Evolutionary conservation across 768 basidiomycete species (phyloP).

Genomic region (Tylopilus sp.): DNA sequence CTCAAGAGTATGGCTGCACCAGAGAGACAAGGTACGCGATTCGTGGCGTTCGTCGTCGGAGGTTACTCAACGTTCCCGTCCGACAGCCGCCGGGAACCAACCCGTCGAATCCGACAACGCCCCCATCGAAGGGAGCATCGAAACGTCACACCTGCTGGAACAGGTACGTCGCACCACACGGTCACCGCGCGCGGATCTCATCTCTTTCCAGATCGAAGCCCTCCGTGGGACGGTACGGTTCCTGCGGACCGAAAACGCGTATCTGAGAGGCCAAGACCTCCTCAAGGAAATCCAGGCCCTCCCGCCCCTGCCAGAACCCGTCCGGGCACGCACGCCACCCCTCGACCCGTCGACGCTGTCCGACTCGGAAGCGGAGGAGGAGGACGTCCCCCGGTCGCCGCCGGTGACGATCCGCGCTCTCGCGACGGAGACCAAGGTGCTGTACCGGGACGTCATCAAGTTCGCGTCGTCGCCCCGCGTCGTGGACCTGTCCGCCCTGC

Average conservation of each 20-base stretch:
- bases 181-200: conserved; percentile 1
- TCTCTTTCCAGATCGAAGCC: conserved; percentile 67
- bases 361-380: conserved; percentile 62
- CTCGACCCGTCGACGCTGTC: conserved; percentile 67
- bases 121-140: conserved; percentile 74
- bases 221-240: conserved; percentile 89
- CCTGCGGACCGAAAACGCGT: conserved; percentile 91
- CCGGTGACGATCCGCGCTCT: conserved; percentile 63
- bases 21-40: conserved; percentile 64
- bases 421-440: conserved; percentile 75
- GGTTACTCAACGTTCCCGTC: background rate
- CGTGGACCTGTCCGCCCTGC: conserved; percentile 73
- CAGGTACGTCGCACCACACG: conserved; percentile 49
- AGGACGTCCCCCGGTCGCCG: conserved; percentile 40
- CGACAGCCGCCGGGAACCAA: conserved; percentile 45
- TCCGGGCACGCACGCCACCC: conserved; percentile 58
- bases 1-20: conserved; percentile 66
- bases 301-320: conserved; percentile 54
- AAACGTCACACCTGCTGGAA: conserved; percentile 84
- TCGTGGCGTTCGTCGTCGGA: background rate
- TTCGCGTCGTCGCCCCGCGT: conserved; percentile 82
- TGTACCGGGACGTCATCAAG: conserved; percentile 86
- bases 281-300: conserved; percentile 77
- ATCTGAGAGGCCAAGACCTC: conserved; percentile 89
- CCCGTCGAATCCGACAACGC: conserved; percentile 57